Base-by-base conservation (phyloP, 225 moss, liverwort and hornwort species). In the Lunularia cruciata region DNA sequence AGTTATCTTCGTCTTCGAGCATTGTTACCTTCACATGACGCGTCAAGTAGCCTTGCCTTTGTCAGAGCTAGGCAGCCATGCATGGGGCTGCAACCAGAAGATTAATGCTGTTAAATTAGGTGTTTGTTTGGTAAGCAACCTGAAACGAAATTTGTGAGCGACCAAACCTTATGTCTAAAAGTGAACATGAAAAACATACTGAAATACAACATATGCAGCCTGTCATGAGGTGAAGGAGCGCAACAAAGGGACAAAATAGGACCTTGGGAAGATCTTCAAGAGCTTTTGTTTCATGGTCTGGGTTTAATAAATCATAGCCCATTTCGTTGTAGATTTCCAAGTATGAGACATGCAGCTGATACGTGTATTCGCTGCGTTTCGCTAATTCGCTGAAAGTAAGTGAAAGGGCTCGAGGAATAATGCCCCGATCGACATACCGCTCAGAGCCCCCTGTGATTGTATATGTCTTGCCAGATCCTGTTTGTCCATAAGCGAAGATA, bases 181-280 rank as follows among this genome's bases (percentile, higher is more conserved):
- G 18, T 11, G 58, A 3, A n/a, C n/a, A 58, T 13, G 13, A 61
- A n/a, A n/a, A n/a, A n/a, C n/a, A n/a, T n/a, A n/a, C n/a, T n/a
- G n/a, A n/a, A n/a, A n/a, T n/a, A n/a, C n/a, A n/a, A n/a, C n/a
- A n/a, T n/a, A n/a, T n/a, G n/a, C n/a, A n/a, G n/a, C n/a, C 23
- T 40, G n/a, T 40, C 60, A 59, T 0, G 28, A 14, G 7, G 46
- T 40, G 39, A 56, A 56, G 28, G 28, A 13, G 26, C 7, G 11
- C 7, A 25, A 54, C n/a, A 27, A 28, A 11, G 26, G 6, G 61
- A 26, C 8, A 40, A 25, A 23, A 65, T 31, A 39, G 15, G 51
- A 92, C 92, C 83, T 94, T 94, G 0, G 90, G 89, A 34, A 94
- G 78, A 74, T 91, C 78, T 70, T 94, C 94, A 26, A 94, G 84